phyloP scores from a whole-genome alignment of 768 basidiomycete genomes.

The Steccherinum ochraceum region DNA sequence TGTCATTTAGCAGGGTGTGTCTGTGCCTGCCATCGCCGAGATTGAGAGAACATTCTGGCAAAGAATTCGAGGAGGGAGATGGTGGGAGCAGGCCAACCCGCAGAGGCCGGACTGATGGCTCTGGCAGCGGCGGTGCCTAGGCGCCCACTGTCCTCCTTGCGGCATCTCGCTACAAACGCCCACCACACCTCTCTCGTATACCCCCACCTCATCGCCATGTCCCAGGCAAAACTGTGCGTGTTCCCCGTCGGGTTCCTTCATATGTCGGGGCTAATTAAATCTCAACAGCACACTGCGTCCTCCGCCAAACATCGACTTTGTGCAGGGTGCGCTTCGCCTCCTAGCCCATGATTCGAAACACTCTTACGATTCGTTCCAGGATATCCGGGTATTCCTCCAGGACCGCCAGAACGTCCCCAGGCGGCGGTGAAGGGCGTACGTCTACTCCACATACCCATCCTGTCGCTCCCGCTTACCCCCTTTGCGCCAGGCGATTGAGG shows the following conservation, averaged over 20 bases:
- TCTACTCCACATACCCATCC: slow-evolving; percentile 13
- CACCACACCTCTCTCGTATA: slow-evolving; percentile 7
- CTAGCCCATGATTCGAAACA: background rate
- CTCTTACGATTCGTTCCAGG: slow-evolving; percentile 34
- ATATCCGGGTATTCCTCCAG: slow-evolving; percentile 86
- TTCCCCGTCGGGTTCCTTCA: background rate
- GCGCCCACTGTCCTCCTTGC: background rate
- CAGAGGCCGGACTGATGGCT: too few relatives aligned
- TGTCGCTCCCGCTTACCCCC: background rate
- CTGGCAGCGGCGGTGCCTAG: background rate
- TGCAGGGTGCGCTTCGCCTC: slow-evolving; percentile 51
- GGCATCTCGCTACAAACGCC: background rate
- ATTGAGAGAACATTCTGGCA: too few relatives aligned
- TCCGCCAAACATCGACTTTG: slow-evolving; percentile 86
- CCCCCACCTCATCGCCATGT: slow-evolving; percentile 11
- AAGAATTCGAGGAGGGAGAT: too few relatives aligned
- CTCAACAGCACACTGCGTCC: slow-evolving; percentile 66
- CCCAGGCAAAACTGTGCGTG: slow-evolving; percentile 20
- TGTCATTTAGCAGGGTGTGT: too few relatives aligned
- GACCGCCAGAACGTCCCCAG: slow-evolving; percentile 66
- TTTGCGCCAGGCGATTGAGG: slow-evolving; percentile 73
- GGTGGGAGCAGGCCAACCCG: too few relatives aligned
- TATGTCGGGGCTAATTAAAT: background rate
- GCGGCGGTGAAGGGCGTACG: slow-evolving; percentile 83
- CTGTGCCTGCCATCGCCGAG: too few relatives aligned